Evolutionary conservation across 345 rosid species (phyloP).

Genomic region (Odontarrhena argentea): DNA sequence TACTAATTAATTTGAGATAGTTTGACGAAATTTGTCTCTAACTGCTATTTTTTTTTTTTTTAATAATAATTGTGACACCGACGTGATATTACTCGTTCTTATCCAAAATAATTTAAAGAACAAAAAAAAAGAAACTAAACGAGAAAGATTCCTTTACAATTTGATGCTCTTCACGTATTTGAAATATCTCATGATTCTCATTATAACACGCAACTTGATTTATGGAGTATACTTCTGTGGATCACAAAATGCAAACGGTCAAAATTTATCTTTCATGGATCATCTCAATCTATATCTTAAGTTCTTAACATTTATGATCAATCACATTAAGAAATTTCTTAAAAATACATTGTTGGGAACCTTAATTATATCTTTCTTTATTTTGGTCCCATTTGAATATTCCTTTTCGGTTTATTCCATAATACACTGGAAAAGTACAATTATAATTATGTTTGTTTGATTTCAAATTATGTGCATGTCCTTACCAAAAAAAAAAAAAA

Average conservation of each 20-base stretch:
- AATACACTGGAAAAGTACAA: too few species aligned
- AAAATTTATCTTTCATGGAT: not conserved
- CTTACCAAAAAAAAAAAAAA: too few species aligned
- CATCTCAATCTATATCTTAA: not conserved
- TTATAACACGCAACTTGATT: constrained; percentile 17
- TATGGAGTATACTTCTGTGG: constrained; percentile 4
- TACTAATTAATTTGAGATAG: not conserved
- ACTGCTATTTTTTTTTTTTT: not conserved
- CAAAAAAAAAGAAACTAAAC: constrained; percentile 11
- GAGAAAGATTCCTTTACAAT: constrained; percentile 30
- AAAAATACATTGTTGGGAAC: too few species aligned
- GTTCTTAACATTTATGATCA: too few species aligned
- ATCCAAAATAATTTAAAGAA: constrained; percentile 22
- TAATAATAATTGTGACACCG: not conserved
- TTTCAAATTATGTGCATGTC: too few species aligned
- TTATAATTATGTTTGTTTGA: too few species aligned
- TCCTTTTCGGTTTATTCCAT: too few species aligned
- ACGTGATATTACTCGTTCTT: constrained; percentile 29
- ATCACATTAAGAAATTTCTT: too few species aligned
- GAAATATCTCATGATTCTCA: constrained; percentile 26
- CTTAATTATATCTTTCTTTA: too few species aligned
- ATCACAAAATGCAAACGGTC: constrained; percentile 22
- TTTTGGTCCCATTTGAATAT: too few species aligned
- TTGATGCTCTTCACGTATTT: constrained; percentile 12
- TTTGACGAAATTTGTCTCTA: not conserved